Percentiles rank a stretch among this genome's conserved stretches.
phyloP scores from a whole-genome alignment of 805 yeast genomes.

The Myxozyma neglecta region DNA sequence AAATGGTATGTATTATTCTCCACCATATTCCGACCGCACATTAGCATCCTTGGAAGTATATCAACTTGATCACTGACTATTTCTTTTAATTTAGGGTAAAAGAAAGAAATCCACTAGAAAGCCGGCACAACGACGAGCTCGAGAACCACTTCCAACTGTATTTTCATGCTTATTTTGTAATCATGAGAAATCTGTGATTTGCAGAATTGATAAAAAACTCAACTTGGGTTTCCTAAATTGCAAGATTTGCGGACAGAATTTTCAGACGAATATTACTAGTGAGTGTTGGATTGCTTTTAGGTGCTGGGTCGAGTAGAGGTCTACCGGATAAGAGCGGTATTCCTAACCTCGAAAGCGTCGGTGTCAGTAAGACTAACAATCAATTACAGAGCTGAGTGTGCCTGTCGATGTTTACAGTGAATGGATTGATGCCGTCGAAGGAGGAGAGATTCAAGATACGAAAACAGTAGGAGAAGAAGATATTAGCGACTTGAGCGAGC shows the following conservation, averaged over 20 bases:
- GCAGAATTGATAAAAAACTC: constrained; percentile 82
- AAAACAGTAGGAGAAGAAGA: constrained; percentile 33
- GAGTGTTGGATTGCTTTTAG: constrained; percentile 2
- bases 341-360: too few relatives aligned
- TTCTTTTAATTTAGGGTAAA: constrained; percentile 26
- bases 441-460: constrained; percentile 59
- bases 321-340: too few relatives aligned
- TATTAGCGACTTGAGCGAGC: constrained; percentile 12
- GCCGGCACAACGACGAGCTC: constrained; percentile 17
- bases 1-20: too few relatives aligned
- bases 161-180: constrained; percentile 80
- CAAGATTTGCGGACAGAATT: constrained; percentile 90
- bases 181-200: constrained; percentile 88
- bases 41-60: not conserved
- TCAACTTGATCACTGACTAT: not conserved
- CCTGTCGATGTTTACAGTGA: constrained; percentile 95
- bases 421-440: constrained; percentile 97
- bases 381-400: constrained; percentile 54
- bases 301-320: too few relatives aligned
- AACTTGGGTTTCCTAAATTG: constrained; percentile 83
- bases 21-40: not conserved
- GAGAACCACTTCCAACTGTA: constrained; percentile 31
- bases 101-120: constrained; percentile 34
- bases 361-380: not conserved
- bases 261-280: constrained; percentile 81